Evolutionary conservation across 2,329 filamentous ascomycete genomes (phyloP), one percentile per base, ranked within the genome.

Genomic region (Apiospora rasikravindrae): DNA sequence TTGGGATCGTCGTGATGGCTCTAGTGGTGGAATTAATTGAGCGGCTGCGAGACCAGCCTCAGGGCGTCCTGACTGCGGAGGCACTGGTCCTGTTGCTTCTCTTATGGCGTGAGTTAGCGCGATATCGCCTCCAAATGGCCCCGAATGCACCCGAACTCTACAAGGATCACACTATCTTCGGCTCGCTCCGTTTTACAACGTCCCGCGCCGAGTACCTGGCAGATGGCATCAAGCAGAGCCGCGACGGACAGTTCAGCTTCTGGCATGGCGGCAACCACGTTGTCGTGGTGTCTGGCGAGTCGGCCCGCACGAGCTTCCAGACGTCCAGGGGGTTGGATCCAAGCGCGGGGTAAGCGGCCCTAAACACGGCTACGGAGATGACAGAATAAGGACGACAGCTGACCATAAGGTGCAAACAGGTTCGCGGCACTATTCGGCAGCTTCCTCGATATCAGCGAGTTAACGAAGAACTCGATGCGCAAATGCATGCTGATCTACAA

Each of bases 261-360:
- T 71, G 64, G 70, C 49, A 71, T n/a, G 70, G 70, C 19, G 61
- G 45, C 1, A 71, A 71, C 49, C 70, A 71, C 49, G n/a, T 71
- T 4, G 70, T 71, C 11, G 70, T 71, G 22, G 29, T 71, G 7
- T 71, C 70, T 8, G 70, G 70, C 33, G 70, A 71, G 26, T 33
- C 64, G 19, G 64, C 61, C 37, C 61, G 70, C 19, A 57, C 70
- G 24, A 61, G 70, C 16, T 71, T 71, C 19, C 70, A 53, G 45
- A 71, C 70, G 19, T 29, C 70, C 1, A n/a, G 70, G 5, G 64
- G 64, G 3, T 61, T 71, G 42, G 64, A 71, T n/a, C 70, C 70
- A 0, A 51, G 29, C 7, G 70, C 70, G n/a, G 70, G 70, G 64
- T 67, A 37, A 40, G 57, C 24, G 42, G n/a, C n/a, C n/a, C n/a